Evolutionary conservation across 495 filamentous ascomycete species (phyloP).

Genomic region (Aspergillus avenaceus): DNA sequence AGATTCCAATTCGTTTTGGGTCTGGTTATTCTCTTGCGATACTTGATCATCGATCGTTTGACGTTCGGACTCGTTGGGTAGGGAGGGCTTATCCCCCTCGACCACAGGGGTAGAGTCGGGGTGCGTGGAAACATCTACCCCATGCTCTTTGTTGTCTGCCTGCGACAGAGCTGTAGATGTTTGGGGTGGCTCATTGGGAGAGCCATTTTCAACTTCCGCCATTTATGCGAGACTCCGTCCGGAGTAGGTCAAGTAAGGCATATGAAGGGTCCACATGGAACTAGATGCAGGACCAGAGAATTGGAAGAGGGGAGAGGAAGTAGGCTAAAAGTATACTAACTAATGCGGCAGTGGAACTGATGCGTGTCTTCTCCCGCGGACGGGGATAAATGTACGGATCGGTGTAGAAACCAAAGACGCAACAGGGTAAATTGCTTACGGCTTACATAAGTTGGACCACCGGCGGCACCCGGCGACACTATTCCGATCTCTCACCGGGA

Average conservation of each 20-base stretch:
- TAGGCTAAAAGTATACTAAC: neutral
- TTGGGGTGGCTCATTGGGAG: conserved; percentile 29
- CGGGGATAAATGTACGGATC: conserved; percentile 12
- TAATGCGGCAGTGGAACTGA: conserved; percentile 10
- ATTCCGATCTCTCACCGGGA: conserved; percentile 34
- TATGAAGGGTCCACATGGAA: conserved; percentile 31
- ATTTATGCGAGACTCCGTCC: conserved; percentile 39
- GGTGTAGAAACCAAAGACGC: conserved; percentile 7
- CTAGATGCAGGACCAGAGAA: conserved; percentile 22
- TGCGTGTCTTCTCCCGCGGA: conserved; percentile 24
- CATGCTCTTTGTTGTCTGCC: conserved; percentile 30
- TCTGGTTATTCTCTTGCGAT: conserved; percentile 7
- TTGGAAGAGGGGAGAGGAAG: conserved; percentile 29
- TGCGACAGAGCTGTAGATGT: conserved; percentile 23
- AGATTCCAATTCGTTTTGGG: conserved; percentile 14
- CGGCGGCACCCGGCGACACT: conserved; percentile 20
- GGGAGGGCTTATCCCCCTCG: conserved; percentile 28
- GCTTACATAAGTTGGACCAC: conserved; percentile 23
- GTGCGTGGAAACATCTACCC: conserved; percentile 27
- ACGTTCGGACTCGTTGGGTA: conserved; percentile 27
- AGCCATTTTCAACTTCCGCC: conserved; percentile 43
- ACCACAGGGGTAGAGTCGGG: conserved; percentile 23
- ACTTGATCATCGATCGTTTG: conserved; percentile 26
- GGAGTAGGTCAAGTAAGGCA: conserved; percentile 26
- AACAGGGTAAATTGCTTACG: neutral